Evolutionary conservation across 768 basidiomycete genomes (phyloP).

Genomic region (Pisolithus microcarpus): DNA sequence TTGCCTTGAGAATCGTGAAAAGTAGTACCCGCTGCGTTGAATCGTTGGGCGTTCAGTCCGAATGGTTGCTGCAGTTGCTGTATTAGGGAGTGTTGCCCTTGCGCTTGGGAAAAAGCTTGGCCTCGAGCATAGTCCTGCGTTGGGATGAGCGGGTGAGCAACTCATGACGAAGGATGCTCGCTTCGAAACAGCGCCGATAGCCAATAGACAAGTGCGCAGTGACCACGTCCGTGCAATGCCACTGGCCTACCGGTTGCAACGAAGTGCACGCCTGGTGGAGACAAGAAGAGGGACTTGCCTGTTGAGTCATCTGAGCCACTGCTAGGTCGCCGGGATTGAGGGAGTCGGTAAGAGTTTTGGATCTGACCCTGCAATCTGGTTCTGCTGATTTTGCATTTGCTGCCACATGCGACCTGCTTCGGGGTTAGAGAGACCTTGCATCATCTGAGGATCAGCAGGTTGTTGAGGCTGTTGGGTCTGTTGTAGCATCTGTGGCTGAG

Average conservation of each 20-base stretch:
- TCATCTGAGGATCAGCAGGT: conserved; percentile 29
- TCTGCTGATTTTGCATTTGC: conserved; percentile 38
- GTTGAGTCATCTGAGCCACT: conserved; percentile 34
- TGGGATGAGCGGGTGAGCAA: conserved; percentile 26
- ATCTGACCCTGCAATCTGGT: conserved; percentile 37
- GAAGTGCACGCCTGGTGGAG: conserved; percentile 4
- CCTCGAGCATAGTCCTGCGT: conserved; percentile 41
- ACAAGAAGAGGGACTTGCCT: conserved; percentile 35
- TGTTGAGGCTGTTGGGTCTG: conserved; percentile 40
- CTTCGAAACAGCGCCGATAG: no score
- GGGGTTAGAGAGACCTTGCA: conserved; percentile 37
- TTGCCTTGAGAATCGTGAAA: conserved; percentile 32
- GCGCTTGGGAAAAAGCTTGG: conserved; percentile 35
- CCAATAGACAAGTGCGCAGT: no score
- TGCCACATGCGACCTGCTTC: conserved; percentile 55
- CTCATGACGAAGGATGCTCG: conserved; percentile 1
- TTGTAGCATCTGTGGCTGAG: conserved; percentile 36
- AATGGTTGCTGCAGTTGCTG: conserved; percentile 43
- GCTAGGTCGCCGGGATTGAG: conserved; percentile 36
- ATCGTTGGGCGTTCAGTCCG: conserved; percentile 28
- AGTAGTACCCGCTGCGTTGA: conserved; percentile 29
- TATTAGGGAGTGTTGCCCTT: conserved; percentile 29
- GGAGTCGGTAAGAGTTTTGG: conserved; percentile 37
- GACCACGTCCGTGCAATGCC: conserved; percentile 7
- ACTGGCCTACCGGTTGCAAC: conserved; percentile 6